Base-by-base conservation (phyloP, 1,284 basidiomycete genomes). In the Dichomitus squalens region DNA sequence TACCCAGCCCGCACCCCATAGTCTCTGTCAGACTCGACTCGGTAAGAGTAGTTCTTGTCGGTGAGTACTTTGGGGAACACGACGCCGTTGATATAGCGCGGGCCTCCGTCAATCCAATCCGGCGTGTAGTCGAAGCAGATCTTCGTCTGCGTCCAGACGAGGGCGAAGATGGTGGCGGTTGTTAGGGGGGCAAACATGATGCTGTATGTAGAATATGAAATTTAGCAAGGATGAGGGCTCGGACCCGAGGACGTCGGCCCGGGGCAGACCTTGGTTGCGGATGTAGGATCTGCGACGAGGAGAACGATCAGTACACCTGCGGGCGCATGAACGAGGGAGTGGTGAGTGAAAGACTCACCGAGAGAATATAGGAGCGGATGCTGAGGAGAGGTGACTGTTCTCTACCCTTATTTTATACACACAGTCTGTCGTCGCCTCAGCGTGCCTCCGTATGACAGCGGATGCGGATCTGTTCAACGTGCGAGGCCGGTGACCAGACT, bases 71-170 rank as follows among this genome's bases (percentile, higher is more conserved):
- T 27, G 4, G 63, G 63, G 55, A 68, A 62, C 34, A 46, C 57
- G 49, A 68, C 56, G 43, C n/a, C 50, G 56, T 66, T 59, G 56
- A 68, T 58, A 53, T 55, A 65, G 29, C 16, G 43, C 16, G 65
- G 65, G 31, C 41, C 57, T n/a, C 66, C 64, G 20, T 61, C 57
- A 23, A n/a, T 49, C 66, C 66, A 68, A n/a, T 54, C n/a, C 20
- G 61, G 57, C 20, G 54, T 61, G 49, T 61, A 61, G 55, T 61
- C 55, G 49, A 52, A 35, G 46, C 48, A 7, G 31, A 57, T 14
- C 20, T 35, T 44, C 16, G 43, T 18, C 16, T 49, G 8, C 7
- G 23, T 38, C 7, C 50, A 52, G 20, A 51, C 46, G 33, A 57
- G 46, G 43, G 8, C n/a, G 39, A 57, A 39, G 31, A 43, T 34